Base-by-base conservation (phyloP, 257 asterid genomes). In the Nicotiana paniculata region DNA sequence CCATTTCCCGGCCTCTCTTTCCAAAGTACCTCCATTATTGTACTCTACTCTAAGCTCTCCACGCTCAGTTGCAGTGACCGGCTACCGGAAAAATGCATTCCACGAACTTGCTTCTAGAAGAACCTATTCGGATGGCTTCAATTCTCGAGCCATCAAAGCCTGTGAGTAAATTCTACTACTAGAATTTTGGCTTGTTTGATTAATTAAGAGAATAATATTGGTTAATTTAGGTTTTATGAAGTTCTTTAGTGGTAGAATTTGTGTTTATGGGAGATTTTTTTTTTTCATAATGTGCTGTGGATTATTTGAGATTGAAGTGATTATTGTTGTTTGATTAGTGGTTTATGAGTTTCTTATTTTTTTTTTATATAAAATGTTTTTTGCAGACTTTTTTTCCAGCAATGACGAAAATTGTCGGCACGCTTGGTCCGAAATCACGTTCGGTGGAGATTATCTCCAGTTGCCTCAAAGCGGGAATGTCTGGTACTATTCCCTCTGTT, bases 401-500 rank as follows among this genome's bases (percentile, higher is more conserved):
- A 17, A 89, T 93, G 99, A 88, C 98, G 48, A 96, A 94, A 91
- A 96, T 96, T 84, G 99, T 96, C 35, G 99, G 99, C 82, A 96
- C 99, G 4, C 83, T 96, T 84, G 99, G 99, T 18, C 91, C 97
- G 8, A 91, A 93, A 84, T 96, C 99, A 66, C 98, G 99, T 88
- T 89, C 99, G 55, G 91, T 90, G 37, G 97, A 96, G 72, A 92
- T 87, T 83, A 88, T 96, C 77, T 89, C 97, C 26, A 82, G 87
- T 61, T 93, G 99, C 79, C 95, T 93, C 10, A 68, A 90, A 78
- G 95, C 97, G 77, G 99, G 99, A 85, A 91, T 96, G 97, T 89
- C 99, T 57, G 99, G 99, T 94, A 91, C 7, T 43, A 43, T 0
- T 43, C 51, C 12, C 51, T 43, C 51, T 11, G 12, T 43, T 43